These are phyloP conservation scores for Camellia lanceoleosa DNA, from an alignment of 148 eudicot species.

Conservation along the genomic window DNA sequence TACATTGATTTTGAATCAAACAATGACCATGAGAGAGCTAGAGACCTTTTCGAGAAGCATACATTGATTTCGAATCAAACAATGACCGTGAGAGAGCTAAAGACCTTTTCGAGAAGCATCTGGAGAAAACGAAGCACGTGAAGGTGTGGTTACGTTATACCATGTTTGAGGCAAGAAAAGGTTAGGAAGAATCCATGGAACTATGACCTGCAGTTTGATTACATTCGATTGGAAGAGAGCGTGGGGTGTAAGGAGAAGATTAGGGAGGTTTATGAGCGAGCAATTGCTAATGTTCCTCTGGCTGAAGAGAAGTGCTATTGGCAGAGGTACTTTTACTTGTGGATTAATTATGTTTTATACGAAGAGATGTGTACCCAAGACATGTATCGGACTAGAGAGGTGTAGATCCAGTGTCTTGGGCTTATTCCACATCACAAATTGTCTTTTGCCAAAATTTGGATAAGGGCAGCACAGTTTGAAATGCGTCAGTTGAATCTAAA, in stretches of 20 bases:
- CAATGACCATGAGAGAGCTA: slow-evolving; percentile 63
- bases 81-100: too few species aligned
- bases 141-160: slow-evolving; percentile 83
- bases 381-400: slow-evolving; percentile 7
- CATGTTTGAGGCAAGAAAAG: slow-evolving; percentile 61
- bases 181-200: slow-evolving; percentile 33
- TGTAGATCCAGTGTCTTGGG: slow-evolving; percentile 6
- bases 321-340: too few species aligned
- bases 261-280: not conserved
- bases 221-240: too few species aligned
- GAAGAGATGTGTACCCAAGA: not conserved
- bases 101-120: slow-evolving; percentile 48
- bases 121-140: slow-evolving; percentile 62
- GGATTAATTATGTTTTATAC: not conserved
- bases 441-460: slow-evolving; percentile 5
- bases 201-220: too few species aligned
- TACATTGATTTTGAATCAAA: too few species aligned
- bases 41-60: slow-evolving; percentile 38
- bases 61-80: too few species aligned
- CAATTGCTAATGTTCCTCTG: too few species aligned
- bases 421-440: slow-evolving; percentile 12
- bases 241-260: too few species aligned
- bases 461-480: slow-evolving; percentile 6
- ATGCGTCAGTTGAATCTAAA: not conserved
- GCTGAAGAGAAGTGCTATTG: too few species aligned